These are phyloP conservation scores for Citrus medica DNA, from an alignment of 345 rosid genomes.

Conservation along the genomic window DNA sequence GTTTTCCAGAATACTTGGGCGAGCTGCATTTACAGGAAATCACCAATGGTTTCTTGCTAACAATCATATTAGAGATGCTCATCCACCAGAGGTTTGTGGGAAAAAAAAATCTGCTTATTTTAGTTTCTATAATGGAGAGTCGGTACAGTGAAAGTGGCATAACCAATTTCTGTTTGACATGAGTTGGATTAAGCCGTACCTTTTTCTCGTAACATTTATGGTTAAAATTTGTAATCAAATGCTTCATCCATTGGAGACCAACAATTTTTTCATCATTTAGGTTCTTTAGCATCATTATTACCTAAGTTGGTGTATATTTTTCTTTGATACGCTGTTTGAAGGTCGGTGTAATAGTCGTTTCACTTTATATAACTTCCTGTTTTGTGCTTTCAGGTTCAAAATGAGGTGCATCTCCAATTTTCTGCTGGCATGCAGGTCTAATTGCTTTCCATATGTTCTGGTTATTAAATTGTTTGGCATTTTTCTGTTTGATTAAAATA, in stretches of 20 bases:
- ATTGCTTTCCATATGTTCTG: constrained; percentile 10
- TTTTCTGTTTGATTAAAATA: constrained; percentile 9
- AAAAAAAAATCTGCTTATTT: neutral
- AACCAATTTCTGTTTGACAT: neutral
- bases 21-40: constrained; percentile 85
- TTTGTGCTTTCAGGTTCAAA: constrained; percentile 49
- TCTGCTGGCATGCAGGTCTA: constrained; percentile 91
- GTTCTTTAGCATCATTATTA: neutral
- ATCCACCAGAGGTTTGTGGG: constrained; percentile 67
- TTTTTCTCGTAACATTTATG: neutral
- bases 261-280: neutral
- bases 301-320: neutral
- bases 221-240: neutral
- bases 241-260: neutral
- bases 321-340: neutral
- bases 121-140: neutral
- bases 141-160: neutral
- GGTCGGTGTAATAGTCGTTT: neutral
- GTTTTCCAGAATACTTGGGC: constrained; percentile 69
- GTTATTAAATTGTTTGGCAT: neutral
- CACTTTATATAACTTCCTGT: constrained; percentile 8
- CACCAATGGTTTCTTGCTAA: constrained; percentile 81
- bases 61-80: constrained; percentile 42
- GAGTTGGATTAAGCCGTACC: neutral
- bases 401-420: constrained; percentile 76